A percentile compares a stretch with the other conserved stretches of the same genome.
Conservation (phyloP, 2,329 filamentous ascomycete species). For the Teratosphaeriaceae sp. region DNA sequence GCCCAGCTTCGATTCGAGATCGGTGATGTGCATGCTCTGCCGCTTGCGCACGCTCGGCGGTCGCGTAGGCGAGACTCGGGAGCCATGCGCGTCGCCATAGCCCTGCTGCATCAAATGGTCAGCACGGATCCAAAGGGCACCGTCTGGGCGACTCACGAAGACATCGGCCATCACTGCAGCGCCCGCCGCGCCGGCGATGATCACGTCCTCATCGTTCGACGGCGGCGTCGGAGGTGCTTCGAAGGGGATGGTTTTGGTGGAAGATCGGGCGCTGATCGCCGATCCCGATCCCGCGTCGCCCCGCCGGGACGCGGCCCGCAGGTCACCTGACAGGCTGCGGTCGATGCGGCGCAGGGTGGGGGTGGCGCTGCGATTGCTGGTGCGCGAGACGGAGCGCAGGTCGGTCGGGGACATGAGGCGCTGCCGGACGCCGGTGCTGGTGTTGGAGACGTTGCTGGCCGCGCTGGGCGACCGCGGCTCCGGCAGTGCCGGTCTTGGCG, state of each 20-base stretch:
- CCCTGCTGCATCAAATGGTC: conserved; percentile 61
- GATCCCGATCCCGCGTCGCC: conserved; percentile 42
- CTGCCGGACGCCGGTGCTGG: conserved; percentile 33
- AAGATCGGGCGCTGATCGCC: conserved; percentile 30
- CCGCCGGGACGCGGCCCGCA: conserved; percentile 58
- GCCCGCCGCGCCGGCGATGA: conserved; percentile 81
- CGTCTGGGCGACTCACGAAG: conserved; percentile 69
- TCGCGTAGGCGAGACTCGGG: conserved; percentile 82
- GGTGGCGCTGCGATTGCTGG: conserved; percentile 52
- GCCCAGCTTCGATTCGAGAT: conserved; percentile 80
- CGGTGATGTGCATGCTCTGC: conserved; percentile 91
- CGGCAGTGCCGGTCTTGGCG: conserved; percentile 14
- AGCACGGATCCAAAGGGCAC: conserved; percentile 10
- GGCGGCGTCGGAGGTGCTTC: conserved; percentile 43
- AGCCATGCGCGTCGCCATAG: conserved; percentile 83
- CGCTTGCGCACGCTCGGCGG: conserved; percentile 94
- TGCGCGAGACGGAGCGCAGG: conserved; percentile 55
- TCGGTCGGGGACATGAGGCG: conserved; percentile 37
- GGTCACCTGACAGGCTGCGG: conserved; percentile 65
- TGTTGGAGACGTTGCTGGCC: conserved; percentile 38
- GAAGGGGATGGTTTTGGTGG: conserved; percentile 33
- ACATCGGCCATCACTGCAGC: conserved; percentile 85
- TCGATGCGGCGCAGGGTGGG: conserved; percentile 66
- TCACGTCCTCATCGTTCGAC: conserved; percentile 64
- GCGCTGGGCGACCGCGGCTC: conserved; percentile 35